These are phyloP conservation scores for Epichloe hybrida DNA, from an alignment of 2,329 filamentous ascomycete genomes.

Conservation along the genomic window DNA sequence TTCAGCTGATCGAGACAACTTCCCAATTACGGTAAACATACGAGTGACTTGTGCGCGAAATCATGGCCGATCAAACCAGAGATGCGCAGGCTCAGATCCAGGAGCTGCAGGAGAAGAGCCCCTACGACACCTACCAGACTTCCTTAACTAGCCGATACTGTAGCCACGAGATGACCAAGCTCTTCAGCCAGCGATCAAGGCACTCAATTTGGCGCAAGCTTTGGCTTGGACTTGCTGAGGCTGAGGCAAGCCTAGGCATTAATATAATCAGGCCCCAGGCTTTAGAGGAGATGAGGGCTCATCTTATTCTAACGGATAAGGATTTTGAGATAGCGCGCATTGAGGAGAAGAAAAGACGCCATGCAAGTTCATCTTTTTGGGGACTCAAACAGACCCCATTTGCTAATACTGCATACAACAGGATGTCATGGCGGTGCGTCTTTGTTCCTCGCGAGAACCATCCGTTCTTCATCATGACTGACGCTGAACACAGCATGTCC, in stretches of 20 bases:
- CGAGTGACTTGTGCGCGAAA: too few relatives aligned
- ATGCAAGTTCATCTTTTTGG: conserved; percentile 21
- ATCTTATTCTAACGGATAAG: conserved; percentile 61
- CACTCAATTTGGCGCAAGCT: conserved; percentile 54
- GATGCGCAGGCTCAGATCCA: conserved; percentile 5
- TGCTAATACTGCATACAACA: conserved; percentile 9
- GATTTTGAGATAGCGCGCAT: conserved; percentile 62
- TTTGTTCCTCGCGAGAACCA: not conserved
- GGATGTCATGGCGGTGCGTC: conserved; percentile 44
- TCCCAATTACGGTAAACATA: too few relatives aligned
- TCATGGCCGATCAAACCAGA: conserved; percentile 2
- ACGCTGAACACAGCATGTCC: conserved; percentile 40
- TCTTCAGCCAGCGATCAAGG: too few relatives aligned
- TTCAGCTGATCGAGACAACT: too few relatives aligned
- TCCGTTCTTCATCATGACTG: conserved; percentile 1
- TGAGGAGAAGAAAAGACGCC: conserved; percentile 61
- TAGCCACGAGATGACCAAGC: too few relatives aligned
- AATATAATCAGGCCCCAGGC: conserved; percentile 59
- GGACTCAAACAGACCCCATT: not conserved
- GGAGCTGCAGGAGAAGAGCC: conserved; percentile 6
- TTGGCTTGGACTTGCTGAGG: conserved; percentile 78
- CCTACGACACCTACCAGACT: conserved; percentile 11
- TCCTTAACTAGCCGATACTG: too few relatives aligned
- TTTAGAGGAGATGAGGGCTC: conserved; percentile 60
- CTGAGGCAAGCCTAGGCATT: conserved; percentile 68